Conservation (phyloP, 2,329 filamentous ascomycete species). For the Alternaria sp. region DNA sequence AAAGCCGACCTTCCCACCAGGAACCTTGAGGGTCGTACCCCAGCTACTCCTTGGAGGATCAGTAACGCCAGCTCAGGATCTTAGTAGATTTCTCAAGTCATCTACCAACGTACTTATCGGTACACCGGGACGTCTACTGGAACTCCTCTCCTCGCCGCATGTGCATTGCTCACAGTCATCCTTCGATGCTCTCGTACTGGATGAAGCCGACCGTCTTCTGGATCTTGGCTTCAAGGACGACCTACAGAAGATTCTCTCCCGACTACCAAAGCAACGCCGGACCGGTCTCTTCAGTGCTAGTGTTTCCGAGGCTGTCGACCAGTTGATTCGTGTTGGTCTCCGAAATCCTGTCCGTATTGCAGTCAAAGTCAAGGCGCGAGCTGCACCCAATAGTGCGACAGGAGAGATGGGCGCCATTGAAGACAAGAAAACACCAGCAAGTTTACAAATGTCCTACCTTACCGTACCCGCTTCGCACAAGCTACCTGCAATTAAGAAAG, state of each 20-base stretch:
- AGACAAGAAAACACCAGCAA: slow-evolving; percentile 89
- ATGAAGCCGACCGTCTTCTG: slow-evolving; percentile 91
- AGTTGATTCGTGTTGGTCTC: slow-evolving; percentile 90
- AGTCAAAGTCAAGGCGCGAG: slow-evolving; percentile 78
- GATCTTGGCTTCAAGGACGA: slow-evolving; percentile 96
- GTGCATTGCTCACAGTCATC: slow-evolving; percentile 88
- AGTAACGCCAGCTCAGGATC: slow-evolving; percentile 82
- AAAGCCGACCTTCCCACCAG: slow-evolving; percentile 54
- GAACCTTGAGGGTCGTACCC: slow-evolving; percentile 73
- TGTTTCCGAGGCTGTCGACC: slow-evolving; percentile 92
- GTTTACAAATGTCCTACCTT: slow-evolving; percentile 90
- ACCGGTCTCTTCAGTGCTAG: slow-evolving; percentile 95
- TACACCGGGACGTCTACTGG: slow-evolving; percentile 88
- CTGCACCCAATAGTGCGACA: slow-evolving; percentile 39
- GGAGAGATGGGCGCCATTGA: slow-evolving; percentile 70
- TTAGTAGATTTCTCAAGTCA: slow-evolving; percentile 82
- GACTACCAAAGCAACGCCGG: slow-evolving; percentile 89
- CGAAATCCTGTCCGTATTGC: slow-evolving; percentile 95
- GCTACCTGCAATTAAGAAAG: slow-evolving; percentile 74
- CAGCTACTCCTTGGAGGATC: slow-evolving; percentile 83
- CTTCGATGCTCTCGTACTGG: slow-evolving; percentile 91
- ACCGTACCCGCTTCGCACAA: slow-evolving; percentile 80
- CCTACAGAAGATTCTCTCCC: slow-evolving; percentile 82
- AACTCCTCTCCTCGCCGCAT: slow-evolving; percentile 84
- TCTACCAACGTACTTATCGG: slow-evolving; percentile 90